phyloP scores from a whole-genome alignment of 257 asterid genomes.

The Echites panduratus region DNA sequence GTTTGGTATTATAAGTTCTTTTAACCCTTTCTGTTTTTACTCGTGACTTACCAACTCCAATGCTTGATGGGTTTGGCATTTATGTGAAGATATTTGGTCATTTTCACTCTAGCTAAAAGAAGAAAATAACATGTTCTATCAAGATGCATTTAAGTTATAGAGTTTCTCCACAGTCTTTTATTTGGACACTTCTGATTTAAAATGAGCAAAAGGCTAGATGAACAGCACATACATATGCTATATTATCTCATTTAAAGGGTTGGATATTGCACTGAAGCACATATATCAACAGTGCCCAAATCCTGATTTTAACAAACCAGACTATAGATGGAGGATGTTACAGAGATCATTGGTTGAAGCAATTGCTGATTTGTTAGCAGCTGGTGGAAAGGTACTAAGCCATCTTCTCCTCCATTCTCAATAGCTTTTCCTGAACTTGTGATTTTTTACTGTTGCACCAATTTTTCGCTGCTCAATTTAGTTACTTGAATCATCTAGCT shows the following conservation, averaged over 20 bases:
- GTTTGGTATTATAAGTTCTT: neutral
- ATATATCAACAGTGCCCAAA: constrained; percentile 73
- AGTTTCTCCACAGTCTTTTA: neutral
- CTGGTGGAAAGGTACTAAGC: constrained; percentile 62
- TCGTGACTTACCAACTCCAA: neutral
- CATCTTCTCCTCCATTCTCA: constrained; percentile 1
- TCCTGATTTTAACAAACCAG: constrained; percentile 90
- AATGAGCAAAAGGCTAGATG: neutral
- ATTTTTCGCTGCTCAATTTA: neutral
- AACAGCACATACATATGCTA: neutral
- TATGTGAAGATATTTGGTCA: neutral
- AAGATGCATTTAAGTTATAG: neutral
- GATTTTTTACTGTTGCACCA: neutral
- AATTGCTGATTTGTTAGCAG: constrained; percentile 48
- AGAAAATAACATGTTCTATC: neutral
- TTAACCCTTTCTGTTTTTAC: neutral
- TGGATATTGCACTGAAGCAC: constrained; percentile 13
- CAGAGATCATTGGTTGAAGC: constrained; percentile 89
- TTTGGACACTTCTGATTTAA: neutral
- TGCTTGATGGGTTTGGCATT: neutral
- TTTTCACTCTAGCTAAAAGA: neutral
- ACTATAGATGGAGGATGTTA: constrained; percentile 82
- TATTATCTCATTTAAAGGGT: neutral
- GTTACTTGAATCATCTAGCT: neutral
- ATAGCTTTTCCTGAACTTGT: neutral